phyloP scores from a whole-genome alignment of 805 yeast genomes.

The Yamadazyma sp. region DNA sequence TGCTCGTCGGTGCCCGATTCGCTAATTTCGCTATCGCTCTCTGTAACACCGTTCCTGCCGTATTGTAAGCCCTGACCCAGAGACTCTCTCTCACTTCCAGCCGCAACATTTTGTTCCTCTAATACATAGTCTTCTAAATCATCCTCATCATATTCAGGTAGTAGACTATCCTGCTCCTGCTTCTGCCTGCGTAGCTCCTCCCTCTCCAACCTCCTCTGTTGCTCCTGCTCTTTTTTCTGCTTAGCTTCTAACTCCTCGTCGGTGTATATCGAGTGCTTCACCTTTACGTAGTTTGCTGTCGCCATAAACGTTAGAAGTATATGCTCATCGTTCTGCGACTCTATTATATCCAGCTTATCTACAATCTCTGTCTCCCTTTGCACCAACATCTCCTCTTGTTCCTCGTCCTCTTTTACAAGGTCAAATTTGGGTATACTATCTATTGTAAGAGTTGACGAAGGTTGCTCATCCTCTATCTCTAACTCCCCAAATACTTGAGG shows the following conservation, averaged over 20 bases:
- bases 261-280: slow-evolving; percentile 8
- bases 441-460: slow-evolving; percentile 1
- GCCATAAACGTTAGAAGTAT: slow-evolving; percentile 18
- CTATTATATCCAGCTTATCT: slow-evolving; percentile 16
- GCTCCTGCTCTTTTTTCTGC: slow-evolving; percentile 6
- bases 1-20: too few relatives aligned
- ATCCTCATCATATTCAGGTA: slow-evolving; percentile 1
- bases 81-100: too few relatives aligned
- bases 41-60: too few relatives aligned
- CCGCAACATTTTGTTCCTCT: too few relatives aligned
- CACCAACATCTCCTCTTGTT: slow-evolving; percentile 10
- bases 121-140: slow-evolving; percentile 1
- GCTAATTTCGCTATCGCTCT: too few relatives aligned
- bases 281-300: slow-evolving; percentile 12
- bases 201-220: slow-evolving; percentile 10
- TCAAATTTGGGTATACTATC: slow-evolving; percentile 9
- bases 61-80: too few relatives aligned
- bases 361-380: slow-evolving; percentile 13
- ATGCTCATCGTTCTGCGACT: slow-evolving; percentile 20
- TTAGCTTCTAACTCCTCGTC: slow-evolving; percentile 12
- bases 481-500: neutral
- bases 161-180: neutral
- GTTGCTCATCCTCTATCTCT: neutral
- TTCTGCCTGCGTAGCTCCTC: slow-evolving; percentile 3
- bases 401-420: slow-evolving; percentile 14